Percentiles rank a stretch among this genome's conserved stretches.
Conservation (phyloP, 768 basidiomycete genomes). For the Mycena chlorophos region DNA sequence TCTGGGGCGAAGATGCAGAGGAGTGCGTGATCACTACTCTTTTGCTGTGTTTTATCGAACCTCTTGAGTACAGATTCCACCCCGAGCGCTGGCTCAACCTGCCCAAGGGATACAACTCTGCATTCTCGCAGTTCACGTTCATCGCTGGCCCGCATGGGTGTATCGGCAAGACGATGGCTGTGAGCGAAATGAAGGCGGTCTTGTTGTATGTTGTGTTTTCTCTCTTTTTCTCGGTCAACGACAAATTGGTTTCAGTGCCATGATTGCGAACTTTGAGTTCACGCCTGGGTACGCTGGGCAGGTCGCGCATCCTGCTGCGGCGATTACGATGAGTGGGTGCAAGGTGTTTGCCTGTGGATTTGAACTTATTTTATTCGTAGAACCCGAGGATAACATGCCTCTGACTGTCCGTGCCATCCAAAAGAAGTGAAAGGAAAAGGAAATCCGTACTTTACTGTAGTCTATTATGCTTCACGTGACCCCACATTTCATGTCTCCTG, state of each 20-base stretch:
- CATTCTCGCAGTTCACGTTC: slow-evolving; percentile 43
- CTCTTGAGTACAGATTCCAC: slow-evolving; percentile 35
- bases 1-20: slow-evolving; percentile 55
- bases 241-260: slow-evolving; percentile 26
- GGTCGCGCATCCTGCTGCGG: slow-evolving; percentile 41
- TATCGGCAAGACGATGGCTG: slow-evolving; percentile 50
- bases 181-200: slow-evolving; percentile 50
- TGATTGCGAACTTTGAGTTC: slow-evolving; percentile 46
- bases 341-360: not conserved
- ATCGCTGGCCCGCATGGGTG: slow-evolving; percentile 47
- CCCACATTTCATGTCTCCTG: slow-evolving; percentile 1
- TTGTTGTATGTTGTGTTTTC: slow-evolving; percentile 33
- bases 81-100: slow-evolving; percentile 49
- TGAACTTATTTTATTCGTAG: slow-evolving; percentile 17
- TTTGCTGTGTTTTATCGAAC: not conserved
- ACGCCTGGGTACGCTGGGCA: slow-evolving; percentile 45
- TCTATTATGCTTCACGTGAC: no score
- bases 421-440: no score
- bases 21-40: slow-evolving; percentile 31
- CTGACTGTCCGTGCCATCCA: slow-evolving; percentile 17
- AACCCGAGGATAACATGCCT: slow-evolving; percentile 40
- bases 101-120: slow-evolving; percentile 35
- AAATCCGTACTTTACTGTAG: no score
- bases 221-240: not conserved
- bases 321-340: slow-evolving; percentile 49